Percentiles rank a stretch among this genome's conserved stretches.
Evolutionary conservation across 164 flowering plant species (phyloP).

Genomic region (Platanus orientalis): DNA sequence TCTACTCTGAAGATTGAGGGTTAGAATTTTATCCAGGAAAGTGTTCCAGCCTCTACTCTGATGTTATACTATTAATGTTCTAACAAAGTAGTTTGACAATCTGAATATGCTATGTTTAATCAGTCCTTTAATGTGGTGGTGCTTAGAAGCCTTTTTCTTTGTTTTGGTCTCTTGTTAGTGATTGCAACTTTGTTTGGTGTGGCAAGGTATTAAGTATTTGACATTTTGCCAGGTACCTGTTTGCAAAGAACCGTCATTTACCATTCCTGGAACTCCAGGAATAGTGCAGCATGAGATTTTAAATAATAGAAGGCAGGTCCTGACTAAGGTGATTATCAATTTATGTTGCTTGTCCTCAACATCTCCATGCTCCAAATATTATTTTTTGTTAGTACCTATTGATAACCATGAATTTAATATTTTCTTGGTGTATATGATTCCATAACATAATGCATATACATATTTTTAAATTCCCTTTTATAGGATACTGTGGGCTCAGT

Average conservation of each 20-base stretch:
- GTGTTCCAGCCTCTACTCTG: too few species aligned
- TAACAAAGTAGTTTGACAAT: too few species aligned
- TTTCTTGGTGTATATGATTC: not conserved
- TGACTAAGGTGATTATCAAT: constrained; percentile 85
- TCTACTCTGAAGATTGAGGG: too few species aligned
- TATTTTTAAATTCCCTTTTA: constrained; percentile 8
- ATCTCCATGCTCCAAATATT: not conserved
- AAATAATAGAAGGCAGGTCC: constrained; percentile 87
- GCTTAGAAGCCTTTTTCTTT: not conserved
- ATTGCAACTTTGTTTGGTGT: not conserved
- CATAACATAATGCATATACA: too few species aligned
- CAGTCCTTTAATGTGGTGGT: too few species aligned
- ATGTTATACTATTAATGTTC: too few species aligned
- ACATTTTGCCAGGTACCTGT: constrained; percentile 62
- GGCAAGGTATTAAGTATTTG: not conserved
- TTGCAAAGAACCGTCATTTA: constrained; percentile 60
- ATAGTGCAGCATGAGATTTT: constrained; percentile 92
- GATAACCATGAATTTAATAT: too few species aligned
- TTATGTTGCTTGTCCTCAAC: not conserved
- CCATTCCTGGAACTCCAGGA: constrained; percentile 75
- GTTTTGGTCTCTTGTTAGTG: not conserved
- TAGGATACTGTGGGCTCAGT: constrained; percentile 88
- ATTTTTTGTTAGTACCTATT: not conserved
- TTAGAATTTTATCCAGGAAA: too few species aligned
- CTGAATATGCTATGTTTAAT: too few species aligned